Conservation (phyloP, 2,329 filamentous ascomycete genomes). For the Fusarium transvaalense region DNA sequence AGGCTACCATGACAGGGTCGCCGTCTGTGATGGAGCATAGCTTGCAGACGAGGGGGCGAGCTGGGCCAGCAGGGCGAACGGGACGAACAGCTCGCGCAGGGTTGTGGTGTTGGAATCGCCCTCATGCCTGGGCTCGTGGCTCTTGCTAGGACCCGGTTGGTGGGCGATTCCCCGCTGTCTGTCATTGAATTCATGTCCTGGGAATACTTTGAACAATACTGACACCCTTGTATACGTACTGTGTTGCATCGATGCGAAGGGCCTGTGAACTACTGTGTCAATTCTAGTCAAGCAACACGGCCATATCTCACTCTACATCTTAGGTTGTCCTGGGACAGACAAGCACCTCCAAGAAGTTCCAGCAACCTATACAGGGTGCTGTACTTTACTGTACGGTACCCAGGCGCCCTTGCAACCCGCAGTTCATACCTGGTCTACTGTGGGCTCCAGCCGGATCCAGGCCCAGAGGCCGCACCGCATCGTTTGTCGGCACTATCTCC, state of each 20-base stretch:
- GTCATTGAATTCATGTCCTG: slow-evolving; percentile 39
- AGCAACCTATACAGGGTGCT: slow-evolving; percentile 30
- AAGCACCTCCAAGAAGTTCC: slow-evolving; percentile 23
- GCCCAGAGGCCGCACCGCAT: slow-evolving; percentile 42
- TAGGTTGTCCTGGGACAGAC: slow-evolving; percentile 8
- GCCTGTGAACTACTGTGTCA: slow-evolving; percentile 33
- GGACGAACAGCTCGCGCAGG: slow-evolving; percentile 44
- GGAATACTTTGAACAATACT: slow-evolving; percentile 34
- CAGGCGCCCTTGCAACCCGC: slow-evolving; percentile 37
- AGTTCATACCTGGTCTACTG: slow-evolving; percentile 41
- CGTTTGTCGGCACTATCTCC: slow-evolving; percentile 50
- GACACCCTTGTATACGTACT: slow-evolving; percentile 36
- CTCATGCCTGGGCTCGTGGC: slow-evolving; percentile 44
- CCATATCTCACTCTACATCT: slow-evolving; percentile 25
- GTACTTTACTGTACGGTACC: slow-evolving; percentile 18
- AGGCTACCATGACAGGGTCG: slow-evolving; percentile 45
- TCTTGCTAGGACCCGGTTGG: slow-evolving; percentile 47
- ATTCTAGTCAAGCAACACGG: slow-evolving; percentile 28
- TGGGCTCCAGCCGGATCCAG: slow-evolving; percentile 42
- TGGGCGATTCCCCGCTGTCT: slow-evolving; percentile 47
- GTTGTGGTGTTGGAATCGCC: slow-evolving; percentile 41
- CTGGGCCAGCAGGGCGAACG: slow-evolving; percentile 44
- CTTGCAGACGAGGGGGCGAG: slow-evolving; percentile 40
- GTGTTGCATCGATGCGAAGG: slow-evolving; percentile 4
- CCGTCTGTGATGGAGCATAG: slow-evolving; percentile 37